A percentile compares a stretch with the other conserved stretches of the same genome.
Evolutionary conservation across 352 stramenopile species (phyloP).

Genomic region (Globisporangium cystogenes): DNA sequence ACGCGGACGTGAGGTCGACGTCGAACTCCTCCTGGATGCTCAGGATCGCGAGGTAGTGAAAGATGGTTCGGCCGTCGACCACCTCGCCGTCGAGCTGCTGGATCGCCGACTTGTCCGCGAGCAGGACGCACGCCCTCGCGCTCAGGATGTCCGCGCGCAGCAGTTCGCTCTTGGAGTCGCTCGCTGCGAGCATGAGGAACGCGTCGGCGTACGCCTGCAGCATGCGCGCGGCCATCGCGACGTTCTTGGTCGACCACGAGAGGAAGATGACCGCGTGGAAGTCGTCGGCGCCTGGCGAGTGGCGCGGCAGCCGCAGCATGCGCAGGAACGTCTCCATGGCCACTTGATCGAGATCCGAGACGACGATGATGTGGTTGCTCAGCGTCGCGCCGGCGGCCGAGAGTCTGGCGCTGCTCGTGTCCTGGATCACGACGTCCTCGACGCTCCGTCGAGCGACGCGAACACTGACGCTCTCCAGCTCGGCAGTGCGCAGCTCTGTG

Average conservation of each 20-base stretch:
- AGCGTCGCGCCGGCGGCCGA: slow-evolving; percentile 15
- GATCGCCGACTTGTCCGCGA: slow-evolving; percentile 52
- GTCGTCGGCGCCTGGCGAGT: slow-evolving; percentile 22
- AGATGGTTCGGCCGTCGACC: slow-evolving; percentile 57
- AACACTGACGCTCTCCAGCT: neutral
- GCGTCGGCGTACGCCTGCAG: slow-evolving; percentile 43
- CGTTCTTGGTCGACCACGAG: slow-evolving; percentile 41
- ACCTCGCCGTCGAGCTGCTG: slow-evolving; percentile 48
- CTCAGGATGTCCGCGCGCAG: slow-evolving; percentile 52
- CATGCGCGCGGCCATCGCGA: slow-evolving; percentile 13
- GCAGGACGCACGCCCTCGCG: slow-evolving; percentile 46
- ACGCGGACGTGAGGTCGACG: slow-evolving; percentile 30
- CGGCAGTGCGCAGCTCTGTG: too few species aligned
- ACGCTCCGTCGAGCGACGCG: neutral
- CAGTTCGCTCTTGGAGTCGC: slow-evolving; percentile 48
- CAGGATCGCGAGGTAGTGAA: slow-evolving; percentile 58
- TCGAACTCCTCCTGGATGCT: slow-evolving; percentile 53
- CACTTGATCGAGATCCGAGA: slow-evolving; percentile 40
- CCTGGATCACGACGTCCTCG: slow-evolving; percentile 32
- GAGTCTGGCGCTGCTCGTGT: slow-evolving; percentile 17
- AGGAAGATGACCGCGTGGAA: slow-evolving; percentile 59
- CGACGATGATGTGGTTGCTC: slow-evolving; percentile 53
- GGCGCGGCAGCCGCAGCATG: slow-evolving; percentile 39
- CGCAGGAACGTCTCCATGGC: slow-evolving; percentile 43
- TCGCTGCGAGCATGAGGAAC: slow-evolving; percentile 48